These are phyloP conservation scores for Lactifluus hygrophoroides DNA, from an alignment of 768 basidiomycete genomes.

Conservation along the genomic window DNA sequence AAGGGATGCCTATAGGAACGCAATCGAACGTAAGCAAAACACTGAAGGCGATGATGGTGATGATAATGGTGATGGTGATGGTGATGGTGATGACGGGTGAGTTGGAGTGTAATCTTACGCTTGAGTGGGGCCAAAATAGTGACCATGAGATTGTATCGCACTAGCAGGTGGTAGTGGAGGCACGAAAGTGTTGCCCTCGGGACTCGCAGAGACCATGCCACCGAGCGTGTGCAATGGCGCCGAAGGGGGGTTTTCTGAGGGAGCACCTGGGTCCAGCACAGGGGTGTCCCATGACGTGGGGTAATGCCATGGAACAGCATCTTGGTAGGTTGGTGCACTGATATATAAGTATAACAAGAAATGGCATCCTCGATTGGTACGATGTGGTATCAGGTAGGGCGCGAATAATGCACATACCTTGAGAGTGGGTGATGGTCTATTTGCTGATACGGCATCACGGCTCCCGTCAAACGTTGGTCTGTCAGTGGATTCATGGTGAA, in stretches of 20 bases:
- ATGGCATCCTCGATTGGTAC: background rate
- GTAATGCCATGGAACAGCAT: conserved; percentile 8
- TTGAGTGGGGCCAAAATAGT: background rate
- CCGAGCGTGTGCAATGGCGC: background rate
- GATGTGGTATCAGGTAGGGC: background rate
- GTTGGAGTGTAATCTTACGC: conserved; percentile 1
- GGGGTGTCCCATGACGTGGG: background rate
- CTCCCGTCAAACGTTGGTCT: conserved; percentile 10
- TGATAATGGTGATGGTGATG: background rate
- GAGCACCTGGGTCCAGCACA: background rate
- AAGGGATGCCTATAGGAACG: background rate
- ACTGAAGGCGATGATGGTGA: background rate
- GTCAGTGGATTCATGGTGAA: conserved; percentile 3
- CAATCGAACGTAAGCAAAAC: background rate
- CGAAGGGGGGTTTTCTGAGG: conserved; percentile 1
- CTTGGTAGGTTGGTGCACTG: conserved; percentile 7
- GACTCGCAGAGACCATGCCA: conserved; percentile 8
- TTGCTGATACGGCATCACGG: conserved; percentile 9
- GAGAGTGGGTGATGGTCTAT: conserved; percentile 8
- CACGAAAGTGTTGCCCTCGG: conserved; percentile 3
- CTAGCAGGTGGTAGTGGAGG: background rate
- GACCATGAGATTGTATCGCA: background rate
- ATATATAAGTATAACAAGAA: background rate
- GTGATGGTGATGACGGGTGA: background rate
- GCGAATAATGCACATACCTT: background rate